Conservation (phyloP, 2,329 filamentous ascomycete species). For the Monilinia vaccinii-corymbosi region DNA sequence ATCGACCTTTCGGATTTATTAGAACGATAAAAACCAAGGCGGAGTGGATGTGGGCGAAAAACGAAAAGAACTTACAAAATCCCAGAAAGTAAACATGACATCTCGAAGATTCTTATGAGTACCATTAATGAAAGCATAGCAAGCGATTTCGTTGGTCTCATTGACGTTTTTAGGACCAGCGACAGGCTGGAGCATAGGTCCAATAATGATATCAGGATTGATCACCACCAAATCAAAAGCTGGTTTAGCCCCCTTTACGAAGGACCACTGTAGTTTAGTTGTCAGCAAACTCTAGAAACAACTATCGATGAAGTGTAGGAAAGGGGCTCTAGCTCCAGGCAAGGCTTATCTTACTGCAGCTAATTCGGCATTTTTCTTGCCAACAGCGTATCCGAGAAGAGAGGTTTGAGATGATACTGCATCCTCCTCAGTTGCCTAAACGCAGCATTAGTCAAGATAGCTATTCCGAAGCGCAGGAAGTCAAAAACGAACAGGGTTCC, state of each 20-base stretch:
- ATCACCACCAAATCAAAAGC: slow-evolving; percentile 51
- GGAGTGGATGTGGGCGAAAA: background rate
- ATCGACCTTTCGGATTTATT: slow-evolving; percentile 27
- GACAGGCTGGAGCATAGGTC: slow-evolving; percentile 53
- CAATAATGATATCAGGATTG: slow-evolving; percentile 52
- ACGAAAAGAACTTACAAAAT: slow-evolving; percentile 20
- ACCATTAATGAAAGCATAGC: slow-evolving; percentile 43
- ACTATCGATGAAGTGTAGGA: background rate
- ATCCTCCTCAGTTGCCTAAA: slow-evolving; percentile 11
- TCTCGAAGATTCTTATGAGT: slow-evolving; percentile 33
- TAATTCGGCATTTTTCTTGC: slow-evolving; percentile 55
- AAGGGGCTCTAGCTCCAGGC: background rate
- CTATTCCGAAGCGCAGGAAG: slow-evolving; percentile 31
- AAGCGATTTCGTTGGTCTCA: slow-evolving; percentile 51
- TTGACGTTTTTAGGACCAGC: slow-evolving; percentile 53
- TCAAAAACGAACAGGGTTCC: slow-evolving; percentile 37
- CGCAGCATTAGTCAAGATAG: background rate
- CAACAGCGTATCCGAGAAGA: slow-evolving; percentile 25
- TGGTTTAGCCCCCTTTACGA: slow-evolving; percentile 41
- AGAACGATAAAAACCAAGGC: background rate
- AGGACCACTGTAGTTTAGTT: slow-evolving; percentile 38
- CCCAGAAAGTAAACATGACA: slow-evolving; percentile 12
- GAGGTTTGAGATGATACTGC: slow-evolving; percentile 34
- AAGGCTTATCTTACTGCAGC: slow-evolving; percentile 34
- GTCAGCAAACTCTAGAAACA: background rate